These are phyloP conservation scores for Blastomyces silverae DNA, from an alignment of 2,329 filamentous ascomycete species.

Conservation along the genomic window DNA sequence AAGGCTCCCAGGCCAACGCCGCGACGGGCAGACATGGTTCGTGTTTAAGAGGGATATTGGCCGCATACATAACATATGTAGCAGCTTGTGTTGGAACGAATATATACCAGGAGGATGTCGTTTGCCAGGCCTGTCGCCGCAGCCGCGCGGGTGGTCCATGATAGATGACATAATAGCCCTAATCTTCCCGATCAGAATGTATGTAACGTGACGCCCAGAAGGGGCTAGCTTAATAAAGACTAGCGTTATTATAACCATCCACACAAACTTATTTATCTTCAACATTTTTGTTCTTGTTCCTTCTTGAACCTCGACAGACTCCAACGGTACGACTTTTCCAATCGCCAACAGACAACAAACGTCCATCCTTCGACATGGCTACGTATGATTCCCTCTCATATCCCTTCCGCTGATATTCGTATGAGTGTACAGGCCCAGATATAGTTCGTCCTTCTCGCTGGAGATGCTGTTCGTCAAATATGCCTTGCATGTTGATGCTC, in stretches of 20 bases:
- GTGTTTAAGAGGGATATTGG: constrained; percentile 4
- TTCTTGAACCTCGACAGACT: constrained; percentile 24
- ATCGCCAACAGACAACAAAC: constrained; percentile 33
- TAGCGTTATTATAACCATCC: constrained; percentile 27
- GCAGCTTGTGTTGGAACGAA: background rate
- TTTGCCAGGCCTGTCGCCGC: no score
- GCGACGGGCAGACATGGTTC: constrained; percentile 42
- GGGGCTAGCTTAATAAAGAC: constrained; percentile 17
- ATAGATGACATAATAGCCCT: constrained; percentile 28
- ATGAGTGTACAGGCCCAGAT: constrained; percentile 52
- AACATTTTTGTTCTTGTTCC: constrained; percentile 20
- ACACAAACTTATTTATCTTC: constrained; percentile 32
- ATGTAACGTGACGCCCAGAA: constrained; percentile 12
- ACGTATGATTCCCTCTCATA: constrained; percentile 50
- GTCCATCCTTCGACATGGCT: constrained; percentile 52
- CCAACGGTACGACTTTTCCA: constrained; percentile 30
- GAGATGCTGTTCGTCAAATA: constrained; percentile 40
- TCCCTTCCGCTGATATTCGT: constrained; percentile 33
- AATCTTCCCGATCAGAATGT: constrained; percentile 21
- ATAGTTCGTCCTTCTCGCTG: constrained; percentile 82
- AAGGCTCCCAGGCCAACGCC: constrained; percentile 89
- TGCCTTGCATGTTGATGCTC: constrained; percentile 32
- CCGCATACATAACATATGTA: background rate
- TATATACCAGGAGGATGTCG: background rate
- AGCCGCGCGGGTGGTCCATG: no score